Percentiles rank a stretch among this genome's conserved stretches.
Evolutionary conservation across 2,329 filamentous ascomycete species (phyloP).

Genomic region (Teratosphaeria epicoccoides): DNA sequence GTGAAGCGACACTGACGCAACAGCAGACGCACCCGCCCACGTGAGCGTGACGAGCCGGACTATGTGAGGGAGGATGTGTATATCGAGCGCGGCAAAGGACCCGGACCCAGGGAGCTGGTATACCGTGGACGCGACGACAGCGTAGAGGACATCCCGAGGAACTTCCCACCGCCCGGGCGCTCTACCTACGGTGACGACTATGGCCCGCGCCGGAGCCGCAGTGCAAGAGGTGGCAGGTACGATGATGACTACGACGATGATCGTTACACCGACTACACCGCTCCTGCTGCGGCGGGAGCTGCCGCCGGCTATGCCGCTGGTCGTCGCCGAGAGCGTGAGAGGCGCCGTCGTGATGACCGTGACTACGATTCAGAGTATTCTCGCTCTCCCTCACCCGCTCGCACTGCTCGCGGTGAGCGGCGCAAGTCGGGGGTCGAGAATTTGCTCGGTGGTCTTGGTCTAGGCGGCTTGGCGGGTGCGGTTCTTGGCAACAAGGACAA

Average conservation of each 20-base stretch:
- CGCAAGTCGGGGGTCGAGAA: constrained; percentile 53
- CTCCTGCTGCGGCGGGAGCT: constrained; percentile 32
- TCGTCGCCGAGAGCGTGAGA: constrained; percentile 20
- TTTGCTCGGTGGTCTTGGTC: constrained; percentile 46
- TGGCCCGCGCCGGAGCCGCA: constrained; percentile 48
- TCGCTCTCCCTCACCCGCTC: constrained; percentile 27
- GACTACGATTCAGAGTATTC: constrained; percentile 37
- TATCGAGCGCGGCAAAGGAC: constrained; percentile 36
- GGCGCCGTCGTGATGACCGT: constrained; percentile 38
- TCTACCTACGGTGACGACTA: constrained; percentile 23
- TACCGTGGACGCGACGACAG: constrained; percentile 58
- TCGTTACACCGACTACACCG: constrained; percentile 42
- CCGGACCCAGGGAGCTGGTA: constrained; percentile 37
- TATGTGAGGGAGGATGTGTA: constrained; percentile 41
- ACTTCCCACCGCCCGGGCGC: constrained; percentile 60
- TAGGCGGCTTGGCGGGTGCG: constrained; percentile 44
- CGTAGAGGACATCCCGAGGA: constrained; percentile 74
- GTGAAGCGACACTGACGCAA: constrained; percentile 7
- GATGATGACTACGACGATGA: constrained; percentile 41
- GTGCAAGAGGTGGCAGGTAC: constrained; percentile 37
- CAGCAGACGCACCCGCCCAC: constrained; percentile 28
- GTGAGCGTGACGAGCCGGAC: constrained; percentile 41
- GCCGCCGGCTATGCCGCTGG: constrained; percentile 26
- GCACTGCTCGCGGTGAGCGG: constrained; percentile 34
- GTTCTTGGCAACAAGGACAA: constrained; percentile 47